Conservation (phyloP, 805 yeast genomes). For the Candida rishiriensis region DNA sequence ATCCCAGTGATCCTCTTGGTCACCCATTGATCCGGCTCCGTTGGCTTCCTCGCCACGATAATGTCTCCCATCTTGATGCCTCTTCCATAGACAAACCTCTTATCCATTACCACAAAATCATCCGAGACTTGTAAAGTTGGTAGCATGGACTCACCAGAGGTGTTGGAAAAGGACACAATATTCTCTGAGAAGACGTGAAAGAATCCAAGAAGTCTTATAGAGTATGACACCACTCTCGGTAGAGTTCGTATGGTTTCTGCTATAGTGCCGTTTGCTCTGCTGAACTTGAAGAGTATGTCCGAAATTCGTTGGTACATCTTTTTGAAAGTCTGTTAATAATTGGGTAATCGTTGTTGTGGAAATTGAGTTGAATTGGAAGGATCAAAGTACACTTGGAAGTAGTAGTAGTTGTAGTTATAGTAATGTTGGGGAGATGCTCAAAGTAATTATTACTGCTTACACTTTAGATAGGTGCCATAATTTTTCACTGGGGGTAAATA, state of each 20-base stretch:
- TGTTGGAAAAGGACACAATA: slow-evolving; percentile 39
- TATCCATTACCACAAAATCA: slow-evolving; percentile 78
- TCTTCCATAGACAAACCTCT: slow-evolving; percentile 58
- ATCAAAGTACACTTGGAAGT: too few relatives aligned
- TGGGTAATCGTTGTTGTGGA: too few relatives aligned
- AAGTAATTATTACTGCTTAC: too few relatives aligned
- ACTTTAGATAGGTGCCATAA: too few relatives aligned
- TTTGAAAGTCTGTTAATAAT: too few relatives aligned
- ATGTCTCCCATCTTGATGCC: slow-evolving; percentile 78
- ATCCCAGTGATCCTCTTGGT: slow-evolving; percentile 93
- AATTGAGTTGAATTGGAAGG: too few relatives aligned
- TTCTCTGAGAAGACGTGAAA: slow-evolving; percentile 46
- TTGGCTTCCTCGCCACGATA: slow-evolving; percentile 84
- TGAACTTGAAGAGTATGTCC: too few relatives aligned
- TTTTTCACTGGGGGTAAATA: too few relatives aligned
- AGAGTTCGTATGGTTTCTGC: not conserved
- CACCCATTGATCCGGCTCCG: slow-evolving; percentile 77
- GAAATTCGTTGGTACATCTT: too few relatives aligned
- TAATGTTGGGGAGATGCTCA: too few relatives aligned
- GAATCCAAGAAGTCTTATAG: slow-evolving; percentile 56
- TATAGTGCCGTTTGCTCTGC: too few relatives aligned
- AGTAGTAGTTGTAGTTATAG: too few relatives aligned
- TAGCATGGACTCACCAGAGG: slow-evolving; percentile 92
- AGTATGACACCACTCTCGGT: slow-evolving; percentile 30
- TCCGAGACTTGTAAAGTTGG: slow-evolving; percentile 75